These are phyloP conservation scores for Physcomitrium patens DNA, from an alignment of 225 moss, liverwort and hornwort genomes.

Conservation along the genomic window DNA sequence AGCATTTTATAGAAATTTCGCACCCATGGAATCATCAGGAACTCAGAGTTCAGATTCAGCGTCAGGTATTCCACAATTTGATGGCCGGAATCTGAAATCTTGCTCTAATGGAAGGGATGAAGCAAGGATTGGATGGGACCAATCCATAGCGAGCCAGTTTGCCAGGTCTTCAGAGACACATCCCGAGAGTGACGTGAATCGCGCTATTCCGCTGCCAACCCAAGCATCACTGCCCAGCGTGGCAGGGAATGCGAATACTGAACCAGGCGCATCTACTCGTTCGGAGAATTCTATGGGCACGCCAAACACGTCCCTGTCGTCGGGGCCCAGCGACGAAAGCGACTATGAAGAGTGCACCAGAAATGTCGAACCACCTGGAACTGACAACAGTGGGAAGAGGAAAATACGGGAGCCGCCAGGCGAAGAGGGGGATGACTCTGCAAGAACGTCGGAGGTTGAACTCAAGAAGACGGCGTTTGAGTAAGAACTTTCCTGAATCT, in stretches of 20 bases:
- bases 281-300: slow-evolving; percentile 28
- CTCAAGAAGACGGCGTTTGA: slow-evolving; percentile 22
- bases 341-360: slow-evolving; percentile 32
- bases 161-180: background rate
- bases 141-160: background rate
- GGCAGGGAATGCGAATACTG: background rate
- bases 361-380: background rate
- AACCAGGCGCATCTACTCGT: background rate
- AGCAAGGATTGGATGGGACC: slow-evolving; percentile 29
- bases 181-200: slow-evolving; percentile 2
- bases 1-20: slow-evolving; percentile 17
- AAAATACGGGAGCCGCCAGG: slow-evolving; percentile 31
- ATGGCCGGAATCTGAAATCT: background rate
- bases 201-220: background rate
- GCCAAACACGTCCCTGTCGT: slow-evolving; percentile 37
- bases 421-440: slow-evolving; percentile 28
- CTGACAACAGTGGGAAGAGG: slow-evolving; percentile 40
- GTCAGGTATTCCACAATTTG: background rate
- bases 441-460: slow-evolving; percentile 28
- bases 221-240: background rate
- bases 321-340: slow-evolving; percentile 34
- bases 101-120: slow-evolving; percentile 7
- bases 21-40: slow-evolving; percentile 19
- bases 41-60: slow-evolving; percentile 22
- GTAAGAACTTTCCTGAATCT: slow-evolving; percentile 26